phyloP scores from a whole-genome alignment of 2,329 filamentous ascomycete genomes.

The Ascosphaera aggregata region DNA sequence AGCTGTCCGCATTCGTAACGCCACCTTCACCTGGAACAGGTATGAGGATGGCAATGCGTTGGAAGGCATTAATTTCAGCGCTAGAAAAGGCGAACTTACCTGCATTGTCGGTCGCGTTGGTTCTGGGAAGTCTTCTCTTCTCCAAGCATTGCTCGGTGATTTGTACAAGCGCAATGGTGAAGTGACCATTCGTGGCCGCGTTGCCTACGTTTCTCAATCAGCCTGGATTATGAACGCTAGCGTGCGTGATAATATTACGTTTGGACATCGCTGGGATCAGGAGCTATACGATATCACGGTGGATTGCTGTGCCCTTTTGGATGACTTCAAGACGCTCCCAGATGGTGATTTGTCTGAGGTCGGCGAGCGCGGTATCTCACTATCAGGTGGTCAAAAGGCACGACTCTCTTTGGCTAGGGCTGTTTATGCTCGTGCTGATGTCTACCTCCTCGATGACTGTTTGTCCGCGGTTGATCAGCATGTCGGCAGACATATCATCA shows the following conservation, averaged over 20 bases:
- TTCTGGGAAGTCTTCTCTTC: conserved; percentile 76
- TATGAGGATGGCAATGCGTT: conserved; percentile 45
- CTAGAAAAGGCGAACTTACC: conserved; percentile 77
- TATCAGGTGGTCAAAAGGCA: conserved; percentile 91
- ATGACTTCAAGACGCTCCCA: conserved; percentile 79
- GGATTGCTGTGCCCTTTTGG: conserved; percentile 67
- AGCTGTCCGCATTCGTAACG: conserved; percentile 59
- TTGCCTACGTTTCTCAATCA: conserved; percentile 82
- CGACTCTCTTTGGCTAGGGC: conserved; percentile 78
- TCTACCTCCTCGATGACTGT: conserved; percentile 85
- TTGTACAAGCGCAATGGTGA: conserved; percentile 72
- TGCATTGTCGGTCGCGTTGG: conserved; percentile 93
- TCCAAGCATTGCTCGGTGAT: conserved; percentile 75
- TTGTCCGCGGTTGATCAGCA: conserved; percentile 97
- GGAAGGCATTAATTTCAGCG: conserved; percentile 65
- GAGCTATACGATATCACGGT: conserved; percentile 87
- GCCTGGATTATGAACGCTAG: conserved; percentile 97
- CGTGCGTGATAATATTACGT: conserved; percentile 90
- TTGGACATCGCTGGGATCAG: conserved; percentile 83
- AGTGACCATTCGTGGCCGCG: conserved; percentile 56
- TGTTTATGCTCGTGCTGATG: conserved; percentile 88
- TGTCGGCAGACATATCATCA: conserved; percentile 82
- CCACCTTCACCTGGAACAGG: conserved; percentile 85
- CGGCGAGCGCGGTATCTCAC: conserved; percentile 83
- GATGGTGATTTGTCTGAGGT: conserved; percentile 95